phyloP scores from a whole-genome alignment of 2,329 filamentous ascomycete species.

The Fusarium austroafricanum region DNA sequence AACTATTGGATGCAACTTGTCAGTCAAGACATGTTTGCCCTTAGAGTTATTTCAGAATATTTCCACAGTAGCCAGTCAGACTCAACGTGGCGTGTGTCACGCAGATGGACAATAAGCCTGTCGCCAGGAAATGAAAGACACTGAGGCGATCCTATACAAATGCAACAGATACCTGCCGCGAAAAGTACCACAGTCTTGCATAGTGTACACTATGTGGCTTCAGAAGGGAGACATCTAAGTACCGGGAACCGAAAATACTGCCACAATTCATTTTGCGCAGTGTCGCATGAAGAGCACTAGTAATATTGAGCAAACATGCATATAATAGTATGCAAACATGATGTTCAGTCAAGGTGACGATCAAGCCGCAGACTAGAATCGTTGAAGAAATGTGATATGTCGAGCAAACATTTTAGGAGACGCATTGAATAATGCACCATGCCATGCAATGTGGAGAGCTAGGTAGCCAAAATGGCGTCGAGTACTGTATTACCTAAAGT shows the following conservation, averaged over 20 bases:
- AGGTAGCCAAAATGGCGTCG: background rate
- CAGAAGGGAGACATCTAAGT: constrained; percentile 11
- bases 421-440: background rate
- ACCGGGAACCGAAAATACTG: constrained; percentile 12
- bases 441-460: background rate
- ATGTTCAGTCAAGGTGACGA: background rate
- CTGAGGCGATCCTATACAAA: background rate
- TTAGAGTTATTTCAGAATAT: background rate
- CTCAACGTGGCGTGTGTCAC: constrained; percentile 6
- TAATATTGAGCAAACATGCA: constrained; percentile 24
- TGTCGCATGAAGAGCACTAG: background rate
- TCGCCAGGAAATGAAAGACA: constrained; percentile 4
- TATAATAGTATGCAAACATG: constrained; percentile 7
- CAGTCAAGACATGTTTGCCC: constrained; percentile 8
- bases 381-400: constrained; percentile 18
- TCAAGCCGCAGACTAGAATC: background rate
- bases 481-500: background rate
- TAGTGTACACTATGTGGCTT: constrained; percentile 9
- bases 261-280: background rate
- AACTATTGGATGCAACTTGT: background rate
- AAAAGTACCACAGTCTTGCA: background rate
- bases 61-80: background rate
- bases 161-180: background rate
- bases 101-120: constrained; percentile 19
- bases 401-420: constrained; percentile 12